These are phyloP conservation scores for Sclerotinia subarctica DNA, from an alignment of 2,329 filamentous ascomycete species.

Conservation along the genomic window DNA sequence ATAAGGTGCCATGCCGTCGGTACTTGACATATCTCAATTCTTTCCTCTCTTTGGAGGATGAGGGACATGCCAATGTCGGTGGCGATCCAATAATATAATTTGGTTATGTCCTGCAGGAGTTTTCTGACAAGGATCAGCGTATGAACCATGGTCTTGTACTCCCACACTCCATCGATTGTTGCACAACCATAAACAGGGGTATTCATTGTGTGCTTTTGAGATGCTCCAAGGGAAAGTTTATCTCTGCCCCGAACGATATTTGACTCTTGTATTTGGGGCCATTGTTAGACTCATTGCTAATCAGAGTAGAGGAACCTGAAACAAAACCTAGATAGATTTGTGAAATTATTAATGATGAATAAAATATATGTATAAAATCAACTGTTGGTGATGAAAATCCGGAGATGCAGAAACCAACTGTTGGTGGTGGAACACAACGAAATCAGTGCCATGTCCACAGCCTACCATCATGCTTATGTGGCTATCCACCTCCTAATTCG, in stretches of 20 bases:
- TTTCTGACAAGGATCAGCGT: not conserved
- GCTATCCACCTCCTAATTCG: not conserved
- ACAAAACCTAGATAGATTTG: not conserved
- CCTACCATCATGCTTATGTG: conserved; percentile 7
- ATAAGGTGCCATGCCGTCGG: conserved; percentile 4
- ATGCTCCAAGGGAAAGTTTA: not conserved
- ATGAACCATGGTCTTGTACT: conserved; percentile 9
- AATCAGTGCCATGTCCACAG: not conserved
- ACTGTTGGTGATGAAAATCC: not conserved
- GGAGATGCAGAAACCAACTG: conserved; percentile 4
- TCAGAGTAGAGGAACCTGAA: not conserved
- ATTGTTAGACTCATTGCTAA: not conserved
- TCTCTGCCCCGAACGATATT: not conserved
- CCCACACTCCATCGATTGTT: not conserved
- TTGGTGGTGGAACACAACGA: not conserved
- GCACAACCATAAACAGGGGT: not conserved
- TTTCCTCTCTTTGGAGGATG: not conserved
- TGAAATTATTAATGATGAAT: not conserved
- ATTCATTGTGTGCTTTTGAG: not conserved
- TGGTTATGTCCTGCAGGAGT: conserved; percentile 12
- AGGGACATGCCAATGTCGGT: not conserved
- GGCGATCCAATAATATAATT: conserved; percentile 7
- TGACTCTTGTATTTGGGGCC: not conserved
- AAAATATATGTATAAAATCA: not conserved
- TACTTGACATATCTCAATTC: not conserved